These are phyloP conservation scores for Berkeleyomyces basicola DNA, from an alignment of 2,329 filamentous ascomycete species.

Conservation along the genomic window DNA sequence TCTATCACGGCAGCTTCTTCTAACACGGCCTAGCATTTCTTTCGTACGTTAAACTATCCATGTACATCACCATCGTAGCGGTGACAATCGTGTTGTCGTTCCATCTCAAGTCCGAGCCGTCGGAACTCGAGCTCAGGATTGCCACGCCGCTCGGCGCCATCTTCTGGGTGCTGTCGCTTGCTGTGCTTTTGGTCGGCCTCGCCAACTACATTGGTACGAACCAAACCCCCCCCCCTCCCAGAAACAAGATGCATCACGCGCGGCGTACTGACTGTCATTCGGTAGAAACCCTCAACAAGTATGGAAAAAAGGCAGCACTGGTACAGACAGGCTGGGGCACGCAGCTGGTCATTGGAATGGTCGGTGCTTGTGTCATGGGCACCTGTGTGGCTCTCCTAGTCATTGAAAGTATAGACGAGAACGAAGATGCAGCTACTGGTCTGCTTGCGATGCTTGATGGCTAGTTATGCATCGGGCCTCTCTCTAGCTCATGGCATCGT, in stretches of 20 bases:
- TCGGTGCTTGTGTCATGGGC: slow-evolving; percentile 46
- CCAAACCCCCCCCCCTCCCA: neutral
- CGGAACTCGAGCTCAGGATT: slow-evolving; percentile 53
- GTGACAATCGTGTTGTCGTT: slow-evolving; percentile 88
- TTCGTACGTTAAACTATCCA: slow-evolving; percentile 72
- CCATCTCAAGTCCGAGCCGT: slow-evolving; percentile 63
- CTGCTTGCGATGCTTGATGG: slow-evolving; percentile 7
- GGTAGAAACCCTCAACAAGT: slow-evolving; percentile 56
- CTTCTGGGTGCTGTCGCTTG: slow-evolving; percentile 70
- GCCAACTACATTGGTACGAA: slow-evolving; percentile 70
- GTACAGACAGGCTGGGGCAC: slow-evolving; percentile 93
- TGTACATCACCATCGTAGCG: slow-evolving; percentile 82
- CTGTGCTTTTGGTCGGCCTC: slow-evolving; percentile 61
- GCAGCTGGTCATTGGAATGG: slow-evolving; percentile 48
- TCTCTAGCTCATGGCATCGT: no score
- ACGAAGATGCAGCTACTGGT: neutral
- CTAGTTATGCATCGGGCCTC: neutral
- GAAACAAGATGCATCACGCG: neutral
- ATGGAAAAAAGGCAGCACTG: slow-evolving; percentile 59
- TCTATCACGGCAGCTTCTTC: neutral
- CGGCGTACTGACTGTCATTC: neutral
- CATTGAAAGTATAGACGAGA: slow-evolving; percentile 23
- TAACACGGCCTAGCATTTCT: slow-evolving; percentile 44
- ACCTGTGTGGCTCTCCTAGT: slow-evolving; percentile 48
- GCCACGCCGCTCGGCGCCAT: slow-evolving; percentile 70